Evolutionary conservation across 345 rosid species (phyloP).

Genomic region (Mercurialis annua): DNA sequence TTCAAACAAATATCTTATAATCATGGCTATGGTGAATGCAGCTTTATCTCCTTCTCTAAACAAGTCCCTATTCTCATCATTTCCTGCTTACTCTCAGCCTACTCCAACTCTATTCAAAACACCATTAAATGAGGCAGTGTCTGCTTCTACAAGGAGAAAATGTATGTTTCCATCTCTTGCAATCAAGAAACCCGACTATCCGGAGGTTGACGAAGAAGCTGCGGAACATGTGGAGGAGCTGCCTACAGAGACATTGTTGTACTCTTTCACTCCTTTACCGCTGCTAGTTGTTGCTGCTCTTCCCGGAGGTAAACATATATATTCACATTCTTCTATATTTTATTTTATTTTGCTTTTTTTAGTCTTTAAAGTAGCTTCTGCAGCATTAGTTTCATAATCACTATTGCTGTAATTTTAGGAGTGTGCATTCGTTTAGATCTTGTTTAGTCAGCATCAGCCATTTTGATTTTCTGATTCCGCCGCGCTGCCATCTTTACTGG

Average conservation of each 20-base stretch:
- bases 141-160: constrained; percentile 15
- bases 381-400: no score
- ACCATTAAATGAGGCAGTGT: constrained; percentile 15
- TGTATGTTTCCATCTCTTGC: constrained; percentile 20
- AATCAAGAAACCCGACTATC: constrained; percentile 22
- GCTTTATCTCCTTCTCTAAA: constrained; percentile 25
- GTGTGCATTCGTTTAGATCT: not conserved
- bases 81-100: constrained; percentile 2
- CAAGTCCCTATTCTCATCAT: constrained; percentile 19
- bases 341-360: not conserved
- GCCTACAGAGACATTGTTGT: constrained; percentile 47
- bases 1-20: not conserved
- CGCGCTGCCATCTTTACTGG: not conserved
- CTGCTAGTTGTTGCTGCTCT: constrained; percentile 63
- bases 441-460: not conserved
- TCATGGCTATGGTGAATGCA: constrained; percentile 44
- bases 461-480: not conserved
- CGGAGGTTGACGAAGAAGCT: not conserved
- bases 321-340: no score
- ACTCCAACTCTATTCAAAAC: constrained; percentile 19
- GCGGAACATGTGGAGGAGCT: constrained; percentile 21
- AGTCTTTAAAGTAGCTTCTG: not conserved
- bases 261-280: constrained; percentile 69
- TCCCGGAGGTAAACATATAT: constrained; percentile 62
- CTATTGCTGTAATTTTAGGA: no score